These are phyloP conservation scores for Gremmenia infestans DNA, from an alignment of 2,329 filamentous ascomycete genomes.

Conservation along the genomic window DNA sequence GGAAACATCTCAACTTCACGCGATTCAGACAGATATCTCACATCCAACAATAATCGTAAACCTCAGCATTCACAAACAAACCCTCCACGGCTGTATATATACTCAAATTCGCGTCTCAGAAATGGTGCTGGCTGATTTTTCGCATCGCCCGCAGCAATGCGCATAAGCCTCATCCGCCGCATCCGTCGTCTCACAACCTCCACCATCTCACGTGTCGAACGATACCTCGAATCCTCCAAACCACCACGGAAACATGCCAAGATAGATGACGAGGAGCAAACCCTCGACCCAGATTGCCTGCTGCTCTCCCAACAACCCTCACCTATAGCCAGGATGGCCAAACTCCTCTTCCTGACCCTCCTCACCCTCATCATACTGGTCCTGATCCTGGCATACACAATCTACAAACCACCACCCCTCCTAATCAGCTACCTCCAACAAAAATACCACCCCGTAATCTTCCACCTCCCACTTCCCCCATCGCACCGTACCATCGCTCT, in stretches of 20 bases:
- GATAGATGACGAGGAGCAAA: slow-evolving; percentile 29
- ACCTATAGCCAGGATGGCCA: not conserved
- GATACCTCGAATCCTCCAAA: not conserved
- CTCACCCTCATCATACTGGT: slow-evolving; percentile 18
- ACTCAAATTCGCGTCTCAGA: not conserved
- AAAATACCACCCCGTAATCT: slow-evolving; percentile 75
- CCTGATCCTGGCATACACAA: slow-evolving; percentile 52
- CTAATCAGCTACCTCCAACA: slow-evolving; percentile 66
- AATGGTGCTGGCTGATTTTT: not conserved
- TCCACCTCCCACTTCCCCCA: slow-evolving; percentile 55
- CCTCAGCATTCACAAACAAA: not conserved
- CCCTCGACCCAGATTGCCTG: not conserved
- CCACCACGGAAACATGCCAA: slow-evolving; percentile 25
- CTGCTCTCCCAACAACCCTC: not conserved
- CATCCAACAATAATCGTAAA: not conserved
- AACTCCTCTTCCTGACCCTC: slow-evolving; percentile 21
- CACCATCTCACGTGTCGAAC: not conserved
- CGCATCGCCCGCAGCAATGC: not conserved
- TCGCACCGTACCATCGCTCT: slow-evolving; percentile 66
- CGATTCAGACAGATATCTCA: too few relatives aligned
- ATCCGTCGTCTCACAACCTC: not conserved
- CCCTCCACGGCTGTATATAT: not conserved
- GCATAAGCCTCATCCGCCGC: not conserved
- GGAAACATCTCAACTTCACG: too few relatives aligned
- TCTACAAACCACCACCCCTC: slow-evolving; percentile 76